phyloP scores from a whole-genome alignment of 1,284 basidiomycete species.

The Pterula multifida region DNA sequence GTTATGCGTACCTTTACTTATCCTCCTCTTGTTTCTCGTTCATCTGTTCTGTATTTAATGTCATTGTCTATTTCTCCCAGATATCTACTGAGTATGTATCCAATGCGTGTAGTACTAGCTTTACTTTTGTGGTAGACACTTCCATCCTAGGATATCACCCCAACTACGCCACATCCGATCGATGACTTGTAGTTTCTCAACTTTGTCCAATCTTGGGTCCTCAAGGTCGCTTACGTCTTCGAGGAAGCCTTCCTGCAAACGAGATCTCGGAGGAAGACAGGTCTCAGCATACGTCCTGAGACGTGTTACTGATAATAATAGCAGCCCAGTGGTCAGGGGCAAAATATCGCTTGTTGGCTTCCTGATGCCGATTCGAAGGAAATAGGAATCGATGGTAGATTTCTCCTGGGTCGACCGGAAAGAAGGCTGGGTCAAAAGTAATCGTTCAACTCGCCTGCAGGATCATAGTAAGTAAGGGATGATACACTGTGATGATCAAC shows the following conservation, averaged over 20 bases:
- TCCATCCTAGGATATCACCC: slow-evolving; percentile 53
- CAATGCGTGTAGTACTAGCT: background rate
- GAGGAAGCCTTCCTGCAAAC: slow-evolving; percentile 66
- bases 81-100: background rate
- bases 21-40: too few species aligned
- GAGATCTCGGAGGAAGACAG: slow-evolving; percentile 40
- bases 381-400: slow-evolving; percentile 1
- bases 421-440: slow-evolving; percentile 32
- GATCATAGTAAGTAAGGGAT: slow-evolving; percentile 2
- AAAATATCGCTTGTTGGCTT: slow-evolving; percentile 21
- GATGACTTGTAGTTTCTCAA: slow-evolving; percentile 67
- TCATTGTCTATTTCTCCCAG: background rate
- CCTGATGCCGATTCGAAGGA: slow-evolving; percentile 2
- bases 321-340: slow-evolving; percentile 55
- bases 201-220: slow-evolving; percentile 50
- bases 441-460: slow-evolving; percentile 58
- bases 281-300: slow-evolving; percentile 52
- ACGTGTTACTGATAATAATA: slow-evolving; percentile 62
- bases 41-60: background rate
- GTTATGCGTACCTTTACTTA: too few species aligned
- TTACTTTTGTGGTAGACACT: background rate
- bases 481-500: slow-evolving; percentile 1
- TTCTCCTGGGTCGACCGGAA: slow-evolving; percentile 23
- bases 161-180: slow-evolving; percentile 90
- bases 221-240: slow-evolving; percentile 83